Evolutionary conservation across 768 basidiomycete species (phyloP).

Genomic region (Podaxis sp.): DNA sequence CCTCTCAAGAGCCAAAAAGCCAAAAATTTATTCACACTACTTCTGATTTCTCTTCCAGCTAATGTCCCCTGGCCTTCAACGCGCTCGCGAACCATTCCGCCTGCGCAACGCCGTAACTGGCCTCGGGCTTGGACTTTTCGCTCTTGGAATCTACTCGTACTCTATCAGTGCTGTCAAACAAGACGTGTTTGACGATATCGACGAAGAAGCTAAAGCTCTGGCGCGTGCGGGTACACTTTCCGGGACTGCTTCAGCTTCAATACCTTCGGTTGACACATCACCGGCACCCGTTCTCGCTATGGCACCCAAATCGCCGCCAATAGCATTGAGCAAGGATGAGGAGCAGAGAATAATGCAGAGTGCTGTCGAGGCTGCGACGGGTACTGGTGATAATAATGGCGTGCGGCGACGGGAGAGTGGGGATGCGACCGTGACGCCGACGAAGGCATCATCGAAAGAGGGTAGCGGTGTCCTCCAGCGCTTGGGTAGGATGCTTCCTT

Average conservation of each 20-base stretch:
- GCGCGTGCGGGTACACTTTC: slow-evolving; percentile 9
- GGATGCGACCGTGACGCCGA: too few relatives aligned
- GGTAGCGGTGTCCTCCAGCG: slow-evolving; percentile 42
- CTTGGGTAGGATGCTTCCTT: slow-evolving; percentile 42
- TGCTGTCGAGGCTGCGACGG: slow-evolving; percentile 1
- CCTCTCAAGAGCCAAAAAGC: too few relatives aligned
- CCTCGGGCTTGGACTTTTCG: slow-evolving; percentile 63
- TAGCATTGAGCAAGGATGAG: neutral
- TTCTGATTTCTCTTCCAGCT: slow-evolving; percentile 34
- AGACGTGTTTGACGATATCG: slow-evolving; percentile 85
- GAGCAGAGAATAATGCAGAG: slow-evolving; percentile 9
- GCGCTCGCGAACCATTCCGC: slow-evolving; percentile 56
- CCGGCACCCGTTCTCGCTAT: neutral
- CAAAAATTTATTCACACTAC: neutral
- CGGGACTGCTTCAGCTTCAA: slow-evolving; percentile 6
- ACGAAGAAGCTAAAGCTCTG: slow-evolving; percentile 69
- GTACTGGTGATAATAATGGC: neutral
- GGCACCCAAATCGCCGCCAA: neutral
- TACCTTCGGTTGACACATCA: neutral
- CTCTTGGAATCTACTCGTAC: slow-evolving; percentile 82
- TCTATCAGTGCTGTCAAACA: slow-evolving; percentile 93
- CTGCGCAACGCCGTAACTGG: slow-evolving; percentile 57
- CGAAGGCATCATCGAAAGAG: neutral
- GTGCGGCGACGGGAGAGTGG: neutral
- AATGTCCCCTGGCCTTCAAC: slow-evolving; percentile 84